phyloP scores from a whole-genome alignment of 164 flowering plant species.

The Euptelea pleiosperma region DNA sequence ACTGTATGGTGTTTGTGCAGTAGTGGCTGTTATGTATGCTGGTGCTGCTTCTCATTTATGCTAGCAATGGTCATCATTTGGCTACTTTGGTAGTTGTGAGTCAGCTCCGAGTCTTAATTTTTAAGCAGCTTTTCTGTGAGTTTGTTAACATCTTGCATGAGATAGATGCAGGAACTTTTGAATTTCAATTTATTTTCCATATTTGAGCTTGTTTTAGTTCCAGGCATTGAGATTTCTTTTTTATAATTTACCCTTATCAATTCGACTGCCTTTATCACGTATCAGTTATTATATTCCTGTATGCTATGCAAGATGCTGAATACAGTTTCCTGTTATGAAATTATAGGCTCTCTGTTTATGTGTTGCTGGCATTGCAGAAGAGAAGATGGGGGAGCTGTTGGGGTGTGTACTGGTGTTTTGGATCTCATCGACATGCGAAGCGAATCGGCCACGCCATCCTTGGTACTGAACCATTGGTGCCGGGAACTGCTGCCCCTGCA shows the following conservation, averaged over 20 bases:
- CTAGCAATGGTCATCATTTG: too few species aligned
- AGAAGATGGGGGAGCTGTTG: constrained; percentile 79
- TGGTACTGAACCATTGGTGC: constrained; percentile 59
- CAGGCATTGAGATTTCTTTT: neutral
- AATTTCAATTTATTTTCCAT: neutral
- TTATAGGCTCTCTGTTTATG: neutral
- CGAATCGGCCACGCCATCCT: constrained; percentile 70
- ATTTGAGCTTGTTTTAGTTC: neutral
- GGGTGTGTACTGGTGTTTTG: constrained; percentile 86
- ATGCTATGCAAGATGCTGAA: neutral
- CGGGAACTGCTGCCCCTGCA: constrained; percentile 28
- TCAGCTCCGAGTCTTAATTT: neutral
- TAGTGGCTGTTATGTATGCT: too few species aligned
- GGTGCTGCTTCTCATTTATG: too few species aligned
- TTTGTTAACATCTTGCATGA: neutral
- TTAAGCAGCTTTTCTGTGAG: neutral
- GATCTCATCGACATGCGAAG: constrained; percentile 44
- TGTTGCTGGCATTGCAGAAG: constrained; percentile 50
- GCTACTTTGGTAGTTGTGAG: neutral
- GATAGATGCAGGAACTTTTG: neutral
- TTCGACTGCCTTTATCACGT: too few species aligned
- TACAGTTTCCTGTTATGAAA: neutral
- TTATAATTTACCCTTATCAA: too few species aligned
- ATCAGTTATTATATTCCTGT: neutral
- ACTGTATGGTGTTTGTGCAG: too few species aligned